Conservation (phyloP, 2,329 filamentous ascomycete species). For the Ophiocordyceps sinensis region DNA sequence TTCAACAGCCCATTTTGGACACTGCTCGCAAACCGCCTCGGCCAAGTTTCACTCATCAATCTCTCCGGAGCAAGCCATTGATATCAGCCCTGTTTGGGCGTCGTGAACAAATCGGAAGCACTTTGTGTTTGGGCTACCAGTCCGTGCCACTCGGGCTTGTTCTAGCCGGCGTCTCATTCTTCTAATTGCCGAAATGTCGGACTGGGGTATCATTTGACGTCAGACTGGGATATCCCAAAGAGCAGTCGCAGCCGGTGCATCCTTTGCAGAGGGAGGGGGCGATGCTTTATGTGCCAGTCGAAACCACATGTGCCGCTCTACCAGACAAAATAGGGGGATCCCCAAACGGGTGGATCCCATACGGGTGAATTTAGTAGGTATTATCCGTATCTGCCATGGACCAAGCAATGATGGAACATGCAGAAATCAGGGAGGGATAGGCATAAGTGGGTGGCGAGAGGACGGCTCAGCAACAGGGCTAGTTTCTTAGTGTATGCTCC, state of each 20-base stretch:
- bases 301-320: too few species aligned
- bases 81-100: neutral
- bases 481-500: too few species aligned
- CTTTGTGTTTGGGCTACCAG: neutral
- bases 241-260: neutral
- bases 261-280: neutral
- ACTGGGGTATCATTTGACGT: neutral
- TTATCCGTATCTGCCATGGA: too few species aligned
- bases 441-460: too few species aligned
- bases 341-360: too few species aligned
- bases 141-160: neutral
- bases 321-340: too few species aligned
- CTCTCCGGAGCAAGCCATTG: neutral
- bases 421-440: too few species aligned
- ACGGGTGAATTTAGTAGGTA: too few species aligned
- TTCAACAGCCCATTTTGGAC: neutral
- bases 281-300: too few species aligned
- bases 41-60: neutral
- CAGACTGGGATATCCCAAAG: neutral
- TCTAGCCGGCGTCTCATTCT: neutral
- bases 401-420: too few species aligned
- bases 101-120: neutral
- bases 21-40: neutral
- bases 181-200: neutral
- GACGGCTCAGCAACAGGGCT: too few species aligned